Evolutionary conservation across 2,329 filamentous ascomycete species (phyloP).

Genomic region (Alternaria solani): DNA sequence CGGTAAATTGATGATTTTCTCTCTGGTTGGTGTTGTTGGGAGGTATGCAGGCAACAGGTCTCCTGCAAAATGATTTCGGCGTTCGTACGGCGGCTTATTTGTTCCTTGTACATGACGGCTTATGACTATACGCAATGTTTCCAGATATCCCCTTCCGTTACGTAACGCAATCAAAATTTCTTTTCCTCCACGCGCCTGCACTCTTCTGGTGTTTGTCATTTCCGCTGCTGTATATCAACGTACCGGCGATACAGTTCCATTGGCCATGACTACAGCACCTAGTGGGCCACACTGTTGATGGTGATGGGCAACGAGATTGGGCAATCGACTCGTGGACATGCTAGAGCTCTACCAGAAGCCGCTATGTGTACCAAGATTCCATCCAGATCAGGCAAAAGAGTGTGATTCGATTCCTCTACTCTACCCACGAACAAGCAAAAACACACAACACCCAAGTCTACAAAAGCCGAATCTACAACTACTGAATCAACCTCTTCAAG

Average conservation of each 20-base stretch:
- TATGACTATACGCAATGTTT: constrained; percentile 6
- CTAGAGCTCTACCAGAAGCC: not conserved
- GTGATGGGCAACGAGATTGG: not conserved
- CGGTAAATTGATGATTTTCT: not conserved
- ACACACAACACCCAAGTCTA: not conserved
- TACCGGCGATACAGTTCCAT: not conserved
- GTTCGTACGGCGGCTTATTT: not conserved
- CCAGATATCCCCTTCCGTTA: constrained; percentile 11
- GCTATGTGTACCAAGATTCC: not conserved
- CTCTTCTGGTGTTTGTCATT: not conserved
- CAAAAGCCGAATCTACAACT: not conserved
- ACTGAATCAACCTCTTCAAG: not conserved
- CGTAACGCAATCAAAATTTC: constrained; percentile 8
- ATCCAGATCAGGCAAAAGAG: not conserved
- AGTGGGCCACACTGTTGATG: no score
- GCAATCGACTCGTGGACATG: not conserved
- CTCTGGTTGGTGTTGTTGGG: not conserved
- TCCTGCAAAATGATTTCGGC: not conserved
- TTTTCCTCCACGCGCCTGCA: not conserved
- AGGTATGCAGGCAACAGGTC: not conserved
- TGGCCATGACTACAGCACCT: not conserved
- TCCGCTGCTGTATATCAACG: not conserved
- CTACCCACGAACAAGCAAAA: not conserved
- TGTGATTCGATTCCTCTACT: not conserved
- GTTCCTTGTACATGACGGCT: not conserved